A percentile compares a stretch with the other conserved stretches of the same genome.
Conservation (phyloP, 768 basidiomycete species). For the Rhizopogon vulgaris region DNA sequence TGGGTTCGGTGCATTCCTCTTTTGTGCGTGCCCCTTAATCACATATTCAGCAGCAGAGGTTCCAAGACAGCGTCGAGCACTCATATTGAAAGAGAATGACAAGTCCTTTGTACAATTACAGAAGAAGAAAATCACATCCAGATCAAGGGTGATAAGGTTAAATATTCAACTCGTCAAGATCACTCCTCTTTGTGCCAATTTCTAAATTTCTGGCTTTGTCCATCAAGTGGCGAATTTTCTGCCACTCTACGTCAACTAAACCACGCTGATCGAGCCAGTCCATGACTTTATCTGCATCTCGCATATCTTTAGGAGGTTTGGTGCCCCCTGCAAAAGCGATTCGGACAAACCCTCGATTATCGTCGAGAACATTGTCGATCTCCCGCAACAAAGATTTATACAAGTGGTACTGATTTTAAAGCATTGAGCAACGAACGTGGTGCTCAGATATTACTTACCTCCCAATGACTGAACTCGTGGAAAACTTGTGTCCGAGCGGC, state of each 20-base stretch:
- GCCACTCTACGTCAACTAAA: conserved; percentile 65
- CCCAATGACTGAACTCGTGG: conserved; percentile 78
- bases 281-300: conserved; percentile 73
- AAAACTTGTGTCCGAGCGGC: conserved; percentile 61
- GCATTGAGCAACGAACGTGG: conserved; percentile 1
- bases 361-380: conserved; percentile 46
- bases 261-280: conserved; percentile 74
- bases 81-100: no score
- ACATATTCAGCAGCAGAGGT: no score
- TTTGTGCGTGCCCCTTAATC: neutral
- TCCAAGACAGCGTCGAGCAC: no score
- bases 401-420: conserved; percentile 46
- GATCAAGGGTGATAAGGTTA: neutral
- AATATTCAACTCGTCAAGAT: conserved; percentile 18
- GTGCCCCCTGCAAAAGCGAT: conserved; percentile 49
- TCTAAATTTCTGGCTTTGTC: conserved; percentile 66
- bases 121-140: neutral
- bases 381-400: conserved; percentile 55
- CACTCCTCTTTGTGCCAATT: conserved; percentile 38
- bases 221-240: conserved; percentile 66
- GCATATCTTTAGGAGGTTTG: conserved; percentile 58
- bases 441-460: conserved; percentile 41
- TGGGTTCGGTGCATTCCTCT: neutral
- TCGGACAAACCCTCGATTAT: conserved; percentile 45
- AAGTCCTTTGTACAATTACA: neutral